A percentile compares a stretch with the other conserved stretches of the same genome.
These are phyloP conservation scores for Gossypioides kirkii DNA, from an alignment of 345 rosid species.

Conservation along the genomic window DNA sequence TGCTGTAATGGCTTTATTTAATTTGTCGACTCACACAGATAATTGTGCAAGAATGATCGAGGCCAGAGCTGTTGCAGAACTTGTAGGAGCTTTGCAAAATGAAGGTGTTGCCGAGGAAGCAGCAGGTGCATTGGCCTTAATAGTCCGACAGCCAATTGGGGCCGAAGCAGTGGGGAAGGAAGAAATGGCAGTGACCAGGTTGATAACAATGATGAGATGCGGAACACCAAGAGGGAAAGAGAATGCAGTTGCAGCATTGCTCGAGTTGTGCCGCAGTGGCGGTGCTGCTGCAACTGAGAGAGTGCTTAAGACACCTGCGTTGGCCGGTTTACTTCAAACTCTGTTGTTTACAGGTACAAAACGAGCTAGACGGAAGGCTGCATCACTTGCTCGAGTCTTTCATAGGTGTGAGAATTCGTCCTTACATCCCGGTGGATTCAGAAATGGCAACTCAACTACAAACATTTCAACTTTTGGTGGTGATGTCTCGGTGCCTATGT, in stretches of 20 bases:
- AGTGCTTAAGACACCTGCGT: constrained; percentile 70
- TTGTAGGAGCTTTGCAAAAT: constrained; percentile 63
- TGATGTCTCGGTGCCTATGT: constrained; percentile 70
- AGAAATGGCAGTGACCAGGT: constrained; percentile 58
- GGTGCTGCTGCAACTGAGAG: constrained; percentile 69
- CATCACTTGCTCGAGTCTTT: constrained; percentile 86
- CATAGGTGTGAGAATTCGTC: constrained; percentile 65
- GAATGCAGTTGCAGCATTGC: constrained; percentile 92
- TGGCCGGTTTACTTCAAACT: constrained; percentile 72
- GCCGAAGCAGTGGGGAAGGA: constrained; percentile 77
- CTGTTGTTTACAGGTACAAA: constrained; percentile 86
- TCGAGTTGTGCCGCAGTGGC: constrained; percentile 79
- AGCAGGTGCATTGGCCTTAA: constrained; percentile 78
- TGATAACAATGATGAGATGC: constrained; percentile 77
- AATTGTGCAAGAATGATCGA: constrained; percentile 76
- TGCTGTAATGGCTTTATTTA: constrained; percentile 85
- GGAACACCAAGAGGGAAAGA: constrained; percentile 96
- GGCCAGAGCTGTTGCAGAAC: constrained; percentile 68
- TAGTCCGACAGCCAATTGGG: constrained; percentile 79
- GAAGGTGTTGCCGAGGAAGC: constrained; percentile 94
- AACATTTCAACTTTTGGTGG: constrained; percentile 36
- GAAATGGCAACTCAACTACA: constrained; percentile 53
- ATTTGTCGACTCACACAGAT: constrained; percentile 74
- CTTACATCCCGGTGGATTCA: constrained; percentile 51
- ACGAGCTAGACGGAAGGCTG: constrained; percentile 90